A percentile compares a stretch with the other conserved stretches of the same genome.
These are phyloP conservation scores for Diaporthe velutina DNA, from an alignment of 2,329 filamentous ascomycete genomes.

Conservation along the genomic window DNA sequence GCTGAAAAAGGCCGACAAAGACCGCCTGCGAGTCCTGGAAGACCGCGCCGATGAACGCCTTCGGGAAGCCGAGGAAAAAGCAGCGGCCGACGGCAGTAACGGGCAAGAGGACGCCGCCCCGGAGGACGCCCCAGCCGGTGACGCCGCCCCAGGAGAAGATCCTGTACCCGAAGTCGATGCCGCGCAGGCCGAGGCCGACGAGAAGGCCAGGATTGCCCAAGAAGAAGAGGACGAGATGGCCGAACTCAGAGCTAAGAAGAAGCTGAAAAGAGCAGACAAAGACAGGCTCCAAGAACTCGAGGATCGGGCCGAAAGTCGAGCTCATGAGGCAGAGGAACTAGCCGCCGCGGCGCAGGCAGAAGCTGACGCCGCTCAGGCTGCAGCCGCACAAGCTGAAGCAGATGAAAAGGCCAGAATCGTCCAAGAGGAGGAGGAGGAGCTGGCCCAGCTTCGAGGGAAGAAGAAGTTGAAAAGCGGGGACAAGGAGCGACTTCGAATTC, in stretches of 20 bases:
- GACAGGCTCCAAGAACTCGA: slow-evolving; percentile 31
- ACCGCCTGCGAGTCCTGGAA: slow-evolving; percentile 26
- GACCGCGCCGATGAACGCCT: slow-evolving; percentile 32
- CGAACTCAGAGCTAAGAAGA: slow-evolving; percentile 18
- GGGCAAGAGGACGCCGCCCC: slow-evolving; percentile 4
- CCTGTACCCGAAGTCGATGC: slow-evolving; percentile 37
- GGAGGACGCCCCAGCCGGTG: background rate
- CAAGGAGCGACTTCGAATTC: slow-evolving; percentile 27
- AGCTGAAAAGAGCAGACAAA: slow-evolving; percentile 18
- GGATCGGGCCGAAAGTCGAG: background rate
- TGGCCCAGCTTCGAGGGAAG: slow-evolving; percentile 19
- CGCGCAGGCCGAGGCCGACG: slow-evolving; percentile 30
- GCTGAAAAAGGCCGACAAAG: slow-evolving; percentile 32
- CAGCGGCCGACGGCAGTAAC: background rate
- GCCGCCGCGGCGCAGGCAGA: slow-evolving; percentile 19
- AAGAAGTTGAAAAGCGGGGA: slow-evolving; percentile 34
- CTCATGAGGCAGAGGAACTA: slow-evolving; percentile 22
- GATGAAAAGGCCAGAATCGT: slow-evolving; percentile 39
- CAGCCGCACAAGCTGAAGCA: slow-evolving; percentile 43
- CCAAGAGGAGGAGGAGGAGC: slow-evolving; percentile 36
- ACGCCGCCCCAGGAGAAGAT: background rate
- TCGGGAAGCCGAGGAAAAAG: slow-evolving; percentile 35
- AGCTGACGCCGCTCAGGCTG: slow-evolving; percentile 31
- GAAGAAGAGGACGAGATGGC: slow-evolving; percentile 28
- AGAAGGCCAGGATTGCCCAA: slow-evolving; percentile 14